Percentiles rank a stretch among this genome's conserved stretches.
Evolutionary conservation across 2,329 filamentous ascomycete species (phyloP).

Genomic region (Colletotrichum musicola): DNA sequence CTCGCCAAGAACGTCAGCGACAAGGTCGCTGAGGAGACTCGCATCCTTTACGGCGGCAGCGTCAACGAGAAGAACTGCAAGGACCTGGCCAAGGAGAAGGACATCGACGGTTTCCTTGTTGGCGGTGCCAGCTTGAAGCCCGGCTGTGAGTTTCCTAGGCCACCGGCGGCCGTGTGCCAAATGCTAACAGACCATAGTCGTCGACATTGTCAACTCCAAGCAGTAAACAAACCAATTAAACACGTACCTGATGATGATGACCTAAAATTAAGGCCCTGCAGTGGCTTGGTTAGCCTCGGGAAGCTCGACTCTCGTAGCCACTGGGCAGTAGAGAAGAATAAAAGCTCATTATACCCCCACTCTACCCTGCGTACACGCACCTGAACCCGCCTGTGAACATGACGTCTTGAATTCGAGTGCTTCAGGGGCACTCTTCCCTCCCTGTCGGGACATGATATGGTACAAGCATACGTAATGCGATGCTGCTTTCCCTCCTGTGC

Average conservation of each 20-base stretch:
- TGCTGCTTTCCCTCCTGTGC: slow-evolving; percentile 23
- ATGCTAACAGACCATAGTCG: slow-evolving; percentile 53
- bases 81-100: slow-evolving; percentile 89
- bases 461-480: slow-evolving; percentile 30
- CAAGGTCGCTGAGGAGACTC: slow-evolving; percentile 83
- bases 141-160: slow-evolving; percentile 73
- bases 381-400: neutral
- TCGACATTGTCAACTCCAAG: slow-evolving; percentile 72
- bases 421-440: slow-evolving; percentile 25
- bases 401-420: slow-evolving; percentile 24
- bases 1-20: slow-evolving; percentile 82
- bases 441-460: slow-evolving; percentile 27
- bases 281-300: slow-evolving; percentile 11
- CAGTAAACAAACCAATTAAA: slow-evolving; percentile 51
- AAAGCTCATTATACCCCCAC: slow-evolving; percentile 32
- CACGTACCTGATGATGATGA: slow-evolving; percentile 37
- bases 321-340: slow-evolving; percentile 18
- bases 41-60: slow-evolving; percentile 96
- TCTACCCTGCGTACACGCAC: neutral
- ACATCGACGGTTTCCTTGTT: slow-evolving; percentile 98
- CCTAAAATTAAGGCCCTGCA: slow-evolving; percentile 8
- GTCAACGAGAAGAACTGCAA: slow-evolving; percentile 98
- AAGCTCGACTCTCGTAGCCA: neutral
- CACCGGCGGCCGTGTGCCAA: neutral
- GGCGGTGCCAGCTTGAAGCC: slow-evolving; percentile 97